These are phyloP conservation scores for Umbelopsis isabellina DNA, from an alignment of 192 early-diverging fungal genomes.

Conservation along the genomic window DNA sequence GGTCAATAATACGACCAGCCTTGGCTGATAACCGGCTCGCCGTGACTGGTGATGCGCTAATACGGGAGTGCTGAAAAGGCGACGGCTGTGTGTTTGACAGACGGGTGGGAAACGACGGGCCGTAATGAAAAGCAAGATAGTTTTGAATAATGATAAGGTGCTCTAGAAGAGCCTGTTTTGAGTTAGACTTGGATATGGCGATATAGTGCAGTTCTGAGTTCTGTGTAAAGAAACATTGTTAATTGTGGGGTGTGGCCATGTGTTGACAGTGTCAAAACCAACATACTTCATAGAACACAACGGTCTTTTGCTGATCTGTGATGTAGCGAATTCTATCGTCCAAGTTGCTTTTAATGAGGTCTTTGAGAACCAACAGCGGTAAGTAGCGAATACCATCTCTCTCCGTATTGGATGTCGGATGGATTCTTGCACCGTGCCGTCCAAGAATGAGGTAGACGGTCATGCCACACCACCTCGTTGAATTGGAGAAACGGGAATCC, in stretches of 20 bases:
- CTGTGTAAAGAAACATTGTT: slow-evolving; percentile 2
- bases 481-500: neutral
- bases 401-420: slow-evolving; percentile 21
- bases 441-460: slow-evolving; percentile 19
- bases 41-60: slow-evolving; percentile 1
- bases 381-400: slow-evolving; percentile 30
- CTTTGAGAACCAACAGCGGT: slow-evolving; percentile 35
- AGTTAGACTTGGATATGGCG: slow-evolving; percentile 30
- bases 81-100: neutral
- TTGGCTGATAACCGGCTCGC: neutral
- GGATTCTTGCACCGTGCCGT: slow-evolving; percentile 15
- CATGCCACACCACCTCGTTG: slow-evolving; percentile 4
- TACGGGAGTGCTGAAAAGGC: slow-evolving; percentile 22
- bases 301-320: slow-evolving; percentile 19
- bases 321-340: slow-evolving; percentile 34
- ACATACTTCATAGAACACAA: slow-evolving; percentile 39
- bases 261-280: neutral
- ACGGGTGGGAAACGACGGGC: neutral
- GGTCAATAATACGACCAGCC: slow-evolving; percentile 15
- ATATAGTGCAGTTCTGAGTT: slow-evolving; percentile 31
- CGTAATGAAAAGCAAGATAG: neutral
- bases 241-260: neutral
- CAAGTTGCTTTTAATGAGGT: slow-evolving; percentile 34
- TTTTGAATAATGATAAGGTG: slow-evolving; percentile 29
- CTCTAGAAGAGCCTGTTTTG: slow-evolving; percentile 23